Base-by-base conservation (phyloP, 345 rosid genomes). In the Citrus medica region DNA sequence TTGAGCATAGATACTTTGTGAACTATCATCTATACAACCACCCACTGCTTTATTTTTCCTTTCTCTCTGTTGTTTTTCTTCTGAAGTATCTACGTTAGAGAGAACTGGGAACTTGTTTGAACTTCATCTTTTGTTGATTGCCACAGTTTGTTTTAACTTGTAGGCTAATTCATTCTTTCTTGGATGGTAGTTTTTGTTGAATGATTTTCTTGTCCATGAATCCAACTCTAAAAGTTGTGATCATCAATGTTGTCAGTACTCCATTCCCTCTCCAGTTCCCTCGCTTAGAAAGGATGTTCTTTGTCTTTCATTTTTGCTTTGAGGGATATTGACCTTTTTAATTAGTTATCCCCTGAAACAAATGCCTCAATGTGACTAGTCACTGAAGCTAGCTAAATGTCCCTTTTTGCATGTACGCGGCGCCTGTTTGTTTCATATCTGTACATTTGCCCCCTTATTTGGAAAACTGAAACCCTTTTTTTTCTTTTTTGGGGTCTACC, bases 401-500 rank as follows among this genome's bases (percentile, higher is more conserved):
- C n/a, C 37, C 42, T 58, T 22, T 22, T 22, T 40, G 8, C 77
- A 17, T 75, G 58, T 66, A 10, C 19, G 58, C 71, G 9, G 9
- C 38, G 24, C 33, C 51, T 51, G 30, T 75, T 30, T 35, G 33
- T 21, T 76, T 5, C 48, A 42, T 65, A 28, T 73, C 37, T 25
- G 2, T 48, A 70, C 6, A 58, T 38, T 61, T 71, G 8, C 5
- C 13, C 40, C 30, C 30, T 4, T 59, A 63, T 64, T 9, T 9
- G 25, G 61, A 59, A 46, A 71, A 64, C 19, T 58, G 55, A 30
- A 37, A 74, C 62, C 21, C 28, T 9, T 33, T 24, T 66, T 42
- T 27, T 74, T 70, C 40, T 37, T 37, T 37, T 37, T 69, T 60
- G 48, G 3, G 14, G 65, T 17, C 48, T 37, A 67, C 80, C 93